Base-by-base conservation (phyloP, 768 basidiomycete species). In the Podaxis carcinomalis region DNA sequence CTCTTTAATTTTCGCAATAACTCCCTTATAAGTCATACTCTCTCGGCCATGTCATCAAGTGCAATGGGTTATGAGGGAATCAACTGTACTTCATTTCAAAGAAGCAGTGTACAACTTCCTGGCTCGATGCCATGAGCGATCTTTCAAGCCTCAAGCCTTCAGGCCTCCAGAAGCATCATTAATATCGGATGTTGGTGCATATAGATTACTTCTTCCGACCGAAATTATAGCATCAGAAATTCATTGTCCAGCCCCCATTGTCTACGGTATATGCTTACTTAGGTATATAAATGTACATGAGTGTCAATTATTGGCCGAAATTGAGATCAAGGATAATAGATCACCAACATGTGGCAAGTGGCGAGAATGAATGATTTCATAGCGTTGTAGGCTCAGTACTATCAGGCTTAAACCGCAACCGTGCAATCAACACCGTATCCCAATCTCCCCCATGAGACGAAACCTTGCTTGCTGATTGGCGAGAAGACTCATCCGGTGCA, bases 371-470 rank as follows among this genome's bases (percentile, higher is more conserved):
- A 54, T 32, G 14, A 3, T 14, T 40, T 60, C 46, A 61, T n/a
- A 61, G 59, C 3, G 57, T 51, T 27, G 85, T 90, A 1, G 89
- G 86, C 47, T 83, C 83, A 3, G 74, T 61, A 28, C 73, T 73
- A 63, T 90, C 89, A 1, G 83, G 80, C 62, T 83, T 86, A 74
- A 90, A 91, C 32, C 87, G 76, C 54, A 92, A 70, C 10, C 85
- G 76, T 10, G 88, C 83, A 25, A 92, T 68, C 21, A 90, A 74
- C 13, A 92, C 78, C 2, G 86, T 79, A 62, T 88, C 80, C 83
- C 80, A 85, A 4, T 69, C 68, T 4, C 65, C 70, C 57, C 77
- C 76, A 10, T 68, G 68, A 10, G 65, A 68, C 1, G 70, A 70
- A 5, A 70, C 66, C 55, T 68, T 70, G 57, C 67, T 69, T 21